These are phyloP conservation scores for Chlorella vulgaris DNA, from an alignment of 139 green algal genomes.

Conservation along the genomic window DNA sequence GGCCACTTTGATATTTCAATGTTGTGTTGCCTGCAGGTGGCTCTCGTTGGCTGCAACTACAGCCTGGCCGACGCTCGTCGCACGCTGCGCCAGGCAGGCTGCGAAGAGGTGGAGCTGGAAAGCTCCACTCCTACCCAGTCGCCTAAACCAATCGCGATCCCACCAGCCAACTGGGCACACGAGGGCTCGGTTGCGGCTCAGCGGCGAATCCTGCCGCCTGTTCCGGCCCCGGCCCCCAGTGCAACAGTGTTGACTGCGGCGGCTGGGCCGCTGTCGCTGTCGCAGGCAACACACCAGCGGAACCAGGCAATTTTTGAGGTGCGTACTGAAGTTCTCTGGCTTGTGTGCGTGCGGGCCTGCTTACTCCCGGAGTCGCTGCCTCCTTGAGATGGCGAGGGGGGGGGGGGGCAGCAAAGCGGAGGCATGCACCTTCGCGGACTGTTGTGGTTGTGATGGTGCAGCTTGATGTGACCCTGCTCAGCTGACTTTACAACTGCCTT, in stretches of 20 bases:
- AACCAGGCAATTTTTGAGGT: conserved; percentile 28
- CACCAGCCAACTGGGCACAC: neutral
- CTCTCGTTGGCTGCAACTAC: neutral
- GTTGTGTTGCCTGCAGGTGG: neutral
- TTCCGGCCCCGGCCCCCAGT: neutral
- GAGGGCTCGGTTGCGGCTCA: neutral
- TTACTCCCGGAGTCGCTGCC: neutral
- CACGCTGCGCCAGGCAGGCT: conserved; percentile 16
- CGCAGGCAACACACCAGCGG: conserved; percentile 10
- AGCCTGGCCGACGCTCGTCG: neutral
- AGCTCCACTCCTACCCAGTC: neutral
- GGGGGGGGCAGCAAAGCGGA: no score
- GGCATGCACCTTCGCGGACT: no score
- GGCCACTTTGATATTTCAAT: no score
- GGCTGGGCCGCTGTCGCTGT: conserved; percentile 5
- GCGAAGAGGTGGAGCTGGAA: neutral
- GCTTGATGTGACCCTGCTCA: neutral
- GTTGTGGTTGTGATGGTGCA: no score
- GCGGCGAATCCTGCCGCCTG: no score
- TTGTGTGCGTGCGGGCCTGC: neutral
- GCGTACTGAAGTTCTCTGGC: neutral
- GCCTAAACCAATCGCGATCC: neutral
- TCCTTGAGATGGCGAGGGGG: no score
- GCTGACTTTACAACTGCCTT: neutral
- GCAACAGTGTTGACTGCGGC: no score